phyloP scores from a whole-genome alignment of 768 basidiomycete species.

The Suillus subaureus region DNA sequence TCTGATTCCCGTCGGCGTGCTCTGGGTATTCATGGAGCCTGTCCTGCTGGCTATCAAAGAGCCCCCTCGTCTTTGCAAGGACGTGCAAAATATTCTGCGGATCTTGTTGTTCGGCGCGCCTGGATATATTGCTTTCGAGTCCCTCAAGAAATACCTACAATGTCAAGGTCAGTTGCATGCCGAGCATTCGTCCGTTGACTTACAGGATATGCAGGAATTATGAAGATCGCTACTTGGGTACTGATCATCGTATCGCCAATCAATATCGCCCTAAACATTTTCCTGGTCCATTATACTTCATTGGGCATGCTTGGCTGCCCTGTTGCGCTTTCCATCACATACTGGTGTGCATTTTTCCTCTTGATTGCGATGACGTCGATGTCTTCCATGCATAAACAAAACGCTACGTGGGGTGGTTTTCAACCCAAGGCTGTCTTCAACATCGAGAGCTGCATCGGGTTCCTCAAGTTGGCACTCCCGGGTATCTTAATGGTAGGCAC shows the following conservation, averaged over 20 bases:
- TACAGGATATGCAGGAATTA: constrained; percentile 54
- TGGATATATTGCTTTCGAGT: constrained; percentile 75
- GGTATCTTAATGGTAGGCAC: constrained; percentile 81
- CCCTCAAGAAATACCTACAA: constrained; percentile 78
- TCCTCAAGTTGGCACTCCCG: constrained; percentile 71
- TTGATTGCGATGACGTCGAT: constrained; percentile 51
- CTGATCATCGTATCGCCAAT: constrained; percentile 65
- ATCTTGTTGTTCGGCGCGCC: constrained; percentile 67
- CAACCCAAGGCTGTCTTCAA: constrained; percentile 49
- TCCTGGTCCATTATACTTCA: constrained; percentile 62
- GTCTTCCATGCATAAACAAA: constrained; percentile 54
- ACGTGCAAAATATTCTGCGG: constrained; percentile 68
- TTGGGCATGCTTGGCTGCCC: constrained; percentile 71
- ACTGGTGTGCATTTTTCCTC: constrained; percentile 65
- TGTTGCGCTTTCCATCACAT: constrained; percentile 65
- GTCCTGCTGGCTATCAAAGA: constrained; percentile 67
- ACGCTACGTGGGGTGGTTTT: constrained; percentile 68
- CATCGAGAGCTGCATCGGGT: constrained; percentile 49
- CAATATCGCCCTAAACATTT: constrained; percentile 61
- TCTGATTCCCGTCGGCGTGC: constrained; percentile 58
- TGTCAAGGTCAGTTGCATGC: constrained; percentile 59
- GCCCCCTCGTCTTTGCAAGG: constrained; percentile 52
- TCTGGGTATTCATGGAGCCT: constrained; percentile 69
- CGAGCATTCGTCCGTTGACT: background rate
- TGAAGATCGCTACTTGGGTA: constrained; percentile 69